A percentile compares a stretch with the other conserved stretches of the same genome.
Conservation (phyloP, 75 land plant species). For the Selaginella moellendorffii region DNA sequence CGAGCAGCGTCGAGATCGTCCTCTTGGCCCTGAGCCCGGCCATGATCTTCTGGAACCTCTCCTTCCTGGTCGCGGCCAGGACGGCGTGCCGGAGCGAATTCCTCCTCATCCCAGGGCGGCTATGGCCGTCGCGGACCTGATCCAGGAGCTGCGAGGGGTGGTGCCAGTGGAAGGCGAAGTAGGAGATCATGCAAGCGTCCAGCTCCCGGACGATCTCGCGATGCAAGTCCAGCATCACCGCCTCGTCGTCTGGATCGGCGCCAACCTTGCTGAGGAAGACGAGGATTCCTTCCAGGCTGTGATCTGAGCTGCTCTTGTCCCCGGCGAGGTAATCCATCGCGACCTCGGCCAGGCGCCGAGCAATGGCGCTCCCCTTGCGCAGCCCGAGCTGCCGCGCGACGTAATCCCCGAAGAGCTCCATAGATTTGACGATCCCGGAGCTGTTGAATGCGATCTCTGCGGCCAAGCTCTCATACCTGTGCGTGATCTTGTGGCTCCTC, state of each 20-base stretch:
- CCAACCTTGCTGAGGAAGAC: not conserved
- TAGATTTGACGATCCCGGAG: not conserved
- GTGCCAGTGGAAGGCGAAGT: slow-evolving; percentile 68
- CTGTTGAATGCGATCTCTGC: not conserved
- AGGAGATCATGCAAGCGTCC: slow-evolving; percentile 54
- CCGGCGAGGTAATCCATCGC: slow-evolving; percentile 47
- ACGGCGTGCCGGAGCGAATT: slow-evolving; percentile 4
- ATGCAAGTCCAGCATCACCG: slow-evolving; percentile 25
- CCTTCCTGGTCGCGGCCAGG: slow-evolving; percentile 2
- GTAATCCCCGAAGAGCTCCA: slow-evolving; percentile 4
- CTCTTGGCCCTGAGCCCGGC: not conserved
- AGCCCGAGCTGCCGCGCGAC: slow-evolving; percentile 60
- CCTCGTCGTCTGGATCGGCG: slow-evolving; percentile 20
- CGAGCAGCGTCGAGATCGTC: slow-evolving; percentile 3
- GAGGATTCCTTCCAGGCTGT: slow-evolving; percentile 19
- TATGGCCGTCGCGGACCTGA: slow-evolving; percentile 26
- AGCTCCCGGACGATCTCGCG: slow-evolving; percentile 43
- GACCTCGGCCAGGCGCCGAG: slow-evolving; percentile 32
- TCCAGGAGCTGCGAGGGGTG: slow-evolving; percentile 36
- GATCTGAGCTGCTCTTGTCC: slow-evolving; percentile 19
- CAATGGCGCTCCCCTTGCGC: slow-evolving; percentile 21
- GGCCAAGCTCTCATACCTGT: not conserved
- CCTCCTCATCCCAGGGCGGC: not conserved
- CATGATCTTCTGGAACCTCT: not conserved
- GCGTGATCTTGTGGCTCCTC: too few species aligned